phyloP scores from a whole-genome alignment of 805 yeast genomes.

The Scheffersomyces ergatensis region DNA sequence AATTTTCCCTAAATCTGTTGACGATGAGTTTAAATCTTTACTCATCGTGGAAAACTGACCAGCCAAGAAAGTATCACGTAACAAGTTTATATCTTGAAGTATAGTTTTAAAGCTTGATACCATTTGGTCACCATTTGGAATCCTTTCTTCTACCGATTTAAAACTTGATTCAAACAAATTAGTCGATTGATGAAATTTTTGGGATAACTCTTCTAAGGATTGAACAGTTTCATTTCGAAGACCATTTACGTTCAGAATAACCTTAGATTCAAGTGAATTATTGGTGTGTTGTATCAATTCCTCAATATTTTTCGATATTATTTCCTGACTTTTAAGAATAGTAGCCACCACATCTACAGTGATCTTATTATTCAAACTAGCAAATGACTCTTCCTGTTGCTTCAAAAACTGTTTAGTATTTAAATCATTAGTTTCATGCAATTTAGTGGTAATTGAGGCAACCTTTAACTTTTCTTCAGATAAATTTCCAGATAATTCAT shows the following conservation, averaged over 20 bases:
- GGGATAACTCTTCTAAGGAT: too few relatives aligned
- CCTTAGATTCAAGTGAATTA: neutral
- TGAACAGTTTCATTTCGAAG: too few relatives aligned
- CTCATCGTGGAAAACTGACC: constrained; percentile 1
- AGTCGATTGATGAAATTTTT: too few relatives aligned
- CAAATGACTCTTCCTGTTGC: neutral
- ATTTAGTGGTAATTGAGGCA: neutral
- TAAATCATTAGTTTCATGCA: neutral
- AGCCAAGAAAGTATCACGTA: neutral
- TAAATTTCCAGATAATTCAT: constrained; percentile 6
- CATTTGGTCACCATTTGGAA: too few relatives aligned
- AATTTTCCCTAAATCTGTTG: neutral
- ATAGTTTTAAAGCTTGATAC: neutral
- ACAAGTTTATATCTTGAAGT: neutral
- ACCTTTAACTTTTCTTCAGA: constrained; percentile 6
- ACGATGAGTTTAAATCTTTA: neutral
- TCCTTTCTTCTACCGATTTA: neutral
- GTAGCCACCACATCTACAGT: neutral
- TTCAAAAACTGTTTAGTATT: neutral
- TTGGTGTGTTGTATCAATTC: neutral
- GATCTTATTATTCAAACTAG: neutral
- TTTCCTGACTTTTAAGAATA: neutral
- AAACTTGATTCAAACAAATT: too few relatives aligned
- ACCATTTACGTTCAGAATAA: neutral
- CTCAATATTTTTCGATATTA: neutral